Evolutionary conservation across 1,284 basidiomycete genomes (phyloP), one percentile per base, ranked within the genome.

Genomic region (Trichosporon sp.): DNA sequence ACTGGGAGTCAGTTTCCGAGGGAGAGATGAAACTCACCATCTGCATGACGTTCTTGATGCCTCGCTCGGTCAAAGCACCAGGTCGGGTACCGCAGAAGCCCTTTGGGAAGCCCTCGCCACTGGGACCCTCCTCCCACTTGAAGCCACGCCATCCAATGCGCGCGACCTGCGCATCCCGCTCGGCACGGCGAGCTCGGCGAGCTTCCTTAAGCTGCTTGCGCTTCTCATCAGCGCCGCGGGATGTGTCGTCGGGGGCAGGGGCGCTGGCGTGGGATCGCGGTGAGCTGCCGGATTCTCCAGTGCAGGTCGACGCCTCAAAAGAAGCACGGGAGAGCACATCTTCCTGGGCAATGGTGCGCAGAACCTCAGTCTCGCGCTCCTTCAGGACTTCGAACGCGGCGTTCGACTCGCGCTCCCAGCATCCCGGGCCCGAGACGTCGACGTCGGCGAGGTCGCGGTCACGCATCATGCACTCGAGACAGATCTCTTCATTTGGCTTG

Each of bases 371-470:
- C 79, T 98, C 95, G 71, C 89, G 85, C 72, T 86, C 85, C 73
- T 90, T 84, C 32, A 96, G 85, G 62, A 98, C 94, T 60, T 92
- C 88, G 73, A 89, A 96, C 44, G 87, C 85, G 7, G 86, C 88
- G 80, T 99, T 96, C 79, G 92, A 95, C 75, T 91, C 90, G 42
- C 97, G 87, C 0, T 92, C 93, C 96, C 96, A 99, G 15, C 92
- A 87, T 0, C 93, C 93, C 4, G 90, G 88, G 32, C 90, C 89
- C 1, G 90, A 87, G 25, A 98, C 96, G 79, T 91, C 88, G 31
- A 99, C 93, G 82, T 98, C 96, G 38, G 92, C 93, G 91, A 99
- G 94, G 80, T 99, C 96, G 78, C 96, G 90, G 84, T 99, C 96
- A 56, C 96, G 90, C 96, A 99, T 99, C 77, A 97, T 93, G 81